Conservation (phyloP, 2,329 filamentous ascomycete genomes). For the Apiospora saccharicola region DNA sequence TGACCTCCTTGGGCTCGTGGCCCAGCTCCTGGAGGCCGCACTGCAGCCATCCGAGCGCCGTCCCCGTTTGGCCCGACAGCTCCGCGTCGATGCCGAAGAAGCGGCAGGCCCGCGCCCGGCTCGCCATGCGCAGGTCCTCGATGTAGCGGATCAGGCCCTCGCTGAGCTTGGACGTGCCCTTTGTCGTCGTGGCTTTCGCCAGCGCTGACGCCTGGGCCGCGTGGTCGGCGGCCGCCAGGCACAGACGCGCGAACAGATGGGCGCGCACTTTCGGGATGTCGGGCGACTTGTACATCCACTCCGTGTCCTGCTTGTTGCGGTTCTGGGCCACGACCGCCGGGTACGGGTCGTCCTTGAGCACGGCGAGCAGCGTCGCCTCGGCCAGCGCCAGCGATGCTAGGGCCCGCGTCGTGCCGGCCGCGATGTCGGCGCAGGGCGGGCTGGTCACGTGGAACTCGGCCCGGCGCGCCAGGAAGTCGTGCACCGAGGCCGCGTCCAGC, state of each 20-base stretch:
- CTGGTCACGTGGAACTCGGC: constrained; percentile 51
- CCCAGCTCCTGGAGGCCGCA: constrained; percentile 81
- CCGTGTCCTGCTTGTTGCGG: constrained; percentile 81
- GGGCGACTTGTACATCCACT: constrained; percentile 96
- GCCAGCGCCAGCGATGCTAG: constrained; percentile 76
- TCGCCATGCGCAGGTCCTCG: constrained; percentile 76
- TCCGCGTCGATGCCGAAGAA: constrained; percentile 94
- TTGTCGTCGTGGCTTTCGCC: constrained; percentile 49
- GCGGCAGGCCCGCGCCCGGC: constrained; percentile 84
- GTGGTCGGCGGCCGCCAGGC: constrained; percentile 87
- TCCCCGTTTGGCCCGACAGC: constrained; percentile 79
- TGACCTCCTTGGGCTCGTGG: constrained; percentile 59
- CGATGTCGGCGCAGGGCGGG: constrained; percentile 61
- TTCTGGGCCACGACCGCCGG: constrained; percentile 81
- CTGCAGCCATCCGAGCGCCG: constrained; percentile 85
- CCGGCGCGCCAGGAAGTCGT: constrained; percentile 72
- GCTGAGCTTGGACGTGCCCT: constrained; percentile 61
- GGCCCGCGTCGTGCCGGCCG: constrained; percentile 59
- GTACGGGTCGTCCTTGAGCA: constrained; percentile 95
- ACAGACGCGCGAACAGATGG: constrained; percentile 86
- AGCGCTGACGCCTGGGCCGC: constrained; percentile 73
- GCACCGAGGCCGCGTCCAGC: constrained; percentile 79
- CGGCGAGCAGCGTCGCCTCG: constrained; percentile 88
- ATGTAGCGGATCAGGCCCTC: constrained; percentile 75
- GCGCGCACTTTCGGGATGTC: constrained; percentile 89